Base-by-base conservation (phyloP, 2,329 filamentous ascomycete genomes). In the Keithomyces neogunnii region DNA sequence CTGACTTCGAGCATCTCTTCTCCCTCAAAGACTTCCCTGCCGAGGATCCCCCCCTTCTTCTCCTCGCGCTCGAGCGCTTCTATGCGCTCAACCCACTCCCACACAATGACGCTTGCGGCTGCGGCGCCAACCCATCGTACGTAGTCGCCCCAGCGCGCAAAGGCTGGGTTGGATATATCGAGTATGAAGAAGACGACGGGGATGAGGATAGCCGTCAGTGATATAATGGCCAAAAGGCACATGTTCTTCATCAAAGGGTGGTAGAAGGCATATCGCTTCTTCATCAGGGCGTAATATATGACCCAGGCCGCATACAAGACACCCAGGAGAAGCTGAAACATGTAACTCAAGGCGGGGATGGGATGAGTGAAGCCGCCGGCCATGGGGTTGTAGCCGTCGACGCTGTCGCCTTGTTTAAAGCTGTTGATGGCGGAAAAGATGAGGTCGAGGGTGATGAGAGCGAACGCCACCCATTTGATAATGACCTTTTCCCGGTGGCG, bases 391-490 rank as follows among this genome's bases (percentile, higher is more conserved):
- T 73, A 51, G 48, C 39, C 5, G 72, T 77, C 48, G 78, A 47
- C 19, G 52, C 43, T 39, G 5, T 50, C 75, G 32, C 71, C 74
- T 28, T 69, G 81, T 49, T 75, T 65, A 63, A 97, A 97, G 62
- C 88, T 93, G 73, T 96, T 95, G 53, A 97, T 79, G 46, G 87
- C 89, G 62, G 87, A 91, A 67, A 99, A 99, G 9, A 91, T 82
- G 43, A 92, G 85, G 65, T 97, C 92, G 53, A 96, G 78, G 0
- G 89, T 81, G 62, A 99, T 96, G 52, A 99, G 80, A 3, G 87
- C 90, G 64, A 97, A 96, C 1, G 92, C 93, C 13, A 92, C 89
- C 92, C 92, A 99, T 72, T 97, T 97, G 71, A 99, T 99, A 58
- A 97, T 88, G 49, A 97, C 85, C 71, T 97, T 97, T 70, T 99